Percentiles rank a stretch among this genome's conserved stretches.
These are phyloP conservation scores for Acanthamoeba royreba DNA, from an alignment of 208 protist species.

Conservation along the genomic window DNA sequence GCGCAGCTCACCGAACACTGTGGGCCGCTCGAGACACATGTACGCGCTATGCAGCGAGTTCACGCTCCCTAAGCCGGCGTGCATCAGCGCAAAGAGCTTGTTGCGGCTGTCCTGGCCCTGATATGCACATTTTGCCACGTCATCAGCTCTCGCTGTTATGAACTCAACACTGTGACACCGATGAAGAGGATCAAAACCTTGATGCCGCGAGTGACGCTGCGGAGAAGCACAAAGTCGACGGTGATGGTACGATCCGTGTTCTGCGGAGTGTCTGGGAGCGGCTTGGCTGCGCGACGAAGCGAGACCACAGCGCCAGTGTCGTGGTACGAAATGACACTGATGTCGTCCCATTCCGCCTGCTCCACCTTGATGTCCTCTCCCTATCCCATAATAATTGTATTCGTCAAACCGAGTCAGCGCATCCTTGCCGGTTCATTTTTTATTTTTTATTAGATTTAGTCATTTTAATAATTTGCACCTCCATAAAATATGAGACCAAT, in stretches of 20 bases:
- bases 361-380: conserved; percentile 20
- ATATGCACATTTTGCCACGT: neutral
- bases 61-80: neutral
- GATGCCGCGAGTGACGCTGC: conserved; percentile 32
- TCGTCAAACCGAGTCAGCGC: neutral
- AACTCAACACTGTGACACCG: neutral
- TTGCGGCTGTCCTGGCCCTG: conserved; percentile 48
- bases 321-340: conserved; percentile 24
- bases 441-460: neutral
- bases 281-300: neutral
- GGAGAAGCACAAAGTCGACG: conserved; percentile 8
- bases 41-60: conserved; percentile 50
- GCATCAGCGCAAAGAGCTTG: conserved; percentile 43
- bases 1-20: conserved; percentile 32
- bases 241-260: conserved; percentile 17
- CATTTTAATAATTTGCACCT: neutral
- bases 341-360: conserved; percentile 46
- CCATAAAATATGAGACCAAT: neutral
- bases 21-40: conserved; percentile 32
- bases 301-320: neutral
- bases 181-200: neutral
- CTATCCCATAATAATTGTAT: too few relatives aligned
- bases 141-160: neutral
- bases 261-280: neutral
- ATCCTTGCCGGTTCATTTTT: neutral